Evolutionary conservation across 2,329 filamentous ascomycete genomes (phyloP).

Genomic region (Penicillium sp.): DNA sequence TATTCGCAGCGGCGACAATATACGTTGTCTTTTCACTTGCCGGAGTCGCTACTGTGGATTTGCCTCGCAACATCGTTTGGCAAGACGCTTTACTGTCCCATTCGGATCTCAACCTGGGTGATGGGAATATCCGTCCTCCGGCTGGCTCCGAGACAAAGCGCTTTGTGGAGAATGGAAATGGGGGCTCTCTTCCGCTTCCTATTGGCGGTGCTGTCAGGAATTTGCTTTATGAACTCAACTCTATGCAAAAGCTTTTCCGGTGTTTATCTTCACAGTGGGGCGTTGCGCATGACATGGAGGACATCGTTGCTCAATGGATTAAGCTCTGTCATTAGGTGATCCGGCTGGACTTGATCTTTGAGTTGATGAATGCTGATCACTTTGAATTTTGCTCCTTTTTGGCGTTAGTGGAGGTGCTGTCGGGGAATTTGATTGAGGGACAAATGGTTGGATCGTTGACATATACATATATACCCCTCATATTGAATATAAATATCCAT

Average conservation of each 20-base stretch:
- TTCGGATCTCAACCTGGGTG: slow-evolving; percentile 29
- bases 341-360: background rate
- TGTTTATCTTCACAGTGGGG: slow-evolving; percentile 48
- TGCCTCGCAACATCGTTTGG: slow-evolving; percentile 45
- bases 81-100: slow-evolving; percentile 38
- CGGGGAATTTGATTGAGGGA: background rate
- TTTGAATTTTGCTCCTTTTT: background rate
- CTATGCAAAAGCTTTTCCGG: slow-evolving; percentile 48
- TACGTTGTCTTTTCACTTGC: slow-evolving; percentile 44
- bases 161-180: slow-evolving; percentile 34
- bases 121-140: slow-evolving; percentile 22
- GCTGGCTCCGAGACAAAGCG: slow-evolving; percentile 38
- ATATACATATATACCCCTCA: background rate
- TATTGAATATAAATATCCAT: background rate
- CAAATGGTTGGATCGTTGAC: background rate
- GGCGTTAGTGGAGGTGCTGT: background rate
- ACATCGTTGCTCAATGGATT: slow-evolving; percentile 47
- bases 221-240: slow-evolving; percentile 49
- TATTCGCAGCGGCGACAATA: slow-evolving; percentile 46
- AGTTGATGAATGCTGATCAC: background rate
- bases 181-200: slow-evolving; percentile 20
- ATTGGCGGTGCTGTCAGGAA: slow-evolving; percentile 35
- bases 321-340: slow-evolving; percentile 38
- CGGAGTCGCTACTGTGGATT: slow-evolving; percentile 37
- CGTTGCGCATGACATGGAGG: slow-evolving; percentile 47